Conservation (phyloP, 2,329 filamentous ascomycete genomes). For the Tolypocladium tundrense region DNA sequence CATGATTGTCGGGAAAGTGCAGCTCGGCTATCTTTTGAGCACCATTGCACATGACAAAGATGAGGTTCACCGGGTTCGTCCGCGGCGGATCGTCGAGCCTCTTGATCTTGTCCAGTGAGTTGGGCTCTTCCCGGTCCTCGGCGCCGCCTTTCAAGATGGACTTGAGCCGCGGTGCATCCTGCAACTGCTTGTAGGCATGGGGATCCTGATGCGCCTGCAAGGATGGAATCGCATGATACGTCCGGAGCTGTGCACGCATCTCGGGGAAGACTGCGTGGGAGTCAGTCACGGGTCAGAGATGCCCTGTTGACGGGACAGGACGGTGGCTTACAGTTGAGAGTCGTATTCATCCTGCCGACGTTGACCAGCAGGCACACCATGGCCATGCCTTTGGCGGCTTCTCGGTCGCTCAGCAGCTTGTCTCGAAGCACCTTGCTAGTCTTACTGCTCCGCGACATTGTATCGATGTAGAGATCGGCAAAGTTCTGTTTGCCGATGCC, state of each 20-base stretch:
- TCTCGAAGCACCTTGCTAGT: slow-evolving; percentile 97
- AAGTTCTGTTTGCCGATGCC: slow-evolving; percentile 61
- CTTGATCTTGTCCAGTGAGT: slow-evolving; percentile 75
- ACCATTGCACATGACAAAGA: slow-evolving; percentile 86
- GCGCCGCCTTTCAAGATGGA: slow-evolving; percentile 95
- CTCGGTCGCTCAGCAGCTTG: slow-evolving; percentile 84
- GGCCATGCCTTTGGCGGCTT: slow-evolving; percentile 93
- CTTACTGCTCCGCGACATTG: slow-evolving; percentile 97
- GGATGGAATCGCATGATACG: slow-evolving; percentile 95
- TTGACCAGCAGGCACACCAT: slow-evolving; percentile 99
- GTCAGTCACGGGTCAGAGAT: slow-evolving; percentile 8
- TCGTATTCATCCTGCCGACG: slow-evolving; percentile 97
- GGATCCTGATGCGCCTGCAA: slow-evolving; percentile 91
- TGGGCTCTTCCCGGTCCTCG: slow-evolving; percentile 78
- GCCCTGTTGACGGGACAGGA: not conserved
- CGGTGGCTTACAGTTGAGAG: slow-evolving; percentile 69
- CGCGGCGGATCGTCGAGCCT: slow-evolving; percentile 49
- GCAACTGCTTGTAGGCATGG: slow-evolving; percentile 93
- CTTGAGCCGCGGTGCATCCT: slow-evolving; percentile 91
- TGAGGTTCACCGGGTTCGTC: slow-evolving; percentile 93
- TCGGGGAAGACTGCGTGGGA: slow-evolving; percentile 76
- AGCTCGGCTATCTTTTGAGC: slow-evolving; percentile 86
- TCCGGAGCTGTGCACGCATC: slow-evolving; percentile 95
- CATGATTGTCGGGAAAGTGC: slow-evolving; percentile 74
- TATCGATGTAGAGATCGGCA: slow-evolving; percentile 94